These are phyloP conservation scores for Chenopodium formosanum DNA, from an alignment of 148 eudicot genomes.

Conservation along the genomic window DNA sequence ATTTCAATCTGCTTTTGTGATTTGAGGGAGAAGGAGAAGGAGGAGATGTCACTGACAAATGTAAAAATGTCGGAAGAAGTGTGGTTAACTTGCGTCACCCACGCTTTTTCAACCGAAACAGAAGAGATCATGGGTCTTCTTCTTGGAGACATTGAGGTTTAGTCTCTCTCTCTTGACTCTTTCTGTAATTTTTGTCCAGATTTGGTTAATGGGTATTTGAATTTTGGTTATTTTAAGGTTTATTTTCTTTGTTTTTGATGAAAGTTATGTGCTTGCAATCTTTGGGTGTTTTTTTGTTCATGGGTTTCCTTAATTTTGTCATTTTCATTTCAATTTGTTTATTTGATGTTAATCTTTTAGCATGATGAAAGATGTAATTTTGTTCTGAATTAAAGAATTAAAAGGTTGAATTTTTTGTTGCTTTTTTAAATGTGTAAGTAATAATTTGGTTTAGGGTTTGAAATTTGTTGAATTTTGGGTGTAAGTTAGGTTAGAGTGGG, in stretches of 20 bases:
- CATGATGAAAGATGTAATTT: not conserved
- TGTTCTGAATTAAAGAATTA: not conserved
- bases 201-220: slow-evolving; percentile 19
- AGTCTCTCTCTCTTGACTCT: not conserved
- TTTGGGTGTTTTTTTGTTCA: not conserved
- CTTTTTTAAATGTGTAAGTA: not conserved
- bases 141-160: slow-evolving; percentile 94
- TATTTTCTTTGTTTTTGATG: not conserved
- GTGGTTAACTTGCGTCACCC: slow-evolving; percentile 88
- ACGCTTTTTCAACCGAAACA: slow-evolving; percentile 93
- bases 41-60: slow-evolving; percentile 45
- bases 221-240: not conserved
- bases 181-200: not conserved
- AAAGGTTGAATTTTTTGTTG: not conserved
- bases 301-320: not conserved
- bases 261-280: not conserved
- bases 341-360: not conserved
- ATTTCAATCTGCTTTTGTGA: too few relatives aligned
- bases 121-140: slow-evolving; percentile 99
- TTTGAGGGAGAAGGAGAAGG: not conserved
- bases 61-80: slow-evolving; percentile 95
- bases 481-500: too few relatives aligned
- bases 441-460: slow-evolving; percentile 5
- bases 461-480: not conserved
- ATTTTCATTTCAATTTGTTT: not conserved